phyloP scores from a whole-genome alignment of 257 asterid species.

The Rauvolfia tetraphylla region DNA sequence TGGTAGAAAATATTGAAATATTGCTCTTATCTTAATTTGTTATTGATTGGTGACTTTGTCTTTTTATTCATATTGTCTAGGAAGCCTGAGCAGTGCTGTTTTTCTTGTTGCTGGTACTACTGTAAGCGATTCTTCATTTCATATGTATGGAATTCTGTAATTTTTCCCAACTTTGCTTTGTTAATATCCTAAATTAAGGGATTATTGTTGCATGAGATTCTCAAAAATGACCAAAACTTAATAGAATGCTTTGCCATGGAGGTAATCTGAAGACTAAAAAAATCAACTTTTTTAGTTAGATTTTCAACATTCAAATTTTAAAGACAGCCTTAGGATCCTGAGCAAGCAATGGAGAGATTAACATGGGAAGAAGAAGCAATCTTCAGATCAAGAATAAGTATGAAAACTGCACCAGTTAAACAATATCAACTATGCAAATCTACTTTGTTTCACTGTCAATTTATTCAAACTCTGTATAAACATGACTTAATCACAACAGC shows the following conservation, averaged over 20 bases:
- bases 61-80: constrained; percentile 33
- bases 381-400: background rate
- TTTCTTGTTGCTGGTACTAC: constrained; percentile 96
- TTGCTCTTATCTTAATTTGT: background rate
- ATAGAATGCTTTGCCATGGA: background rate
- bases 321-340: background rate
- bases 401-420: background rate
- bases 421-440: background rate
- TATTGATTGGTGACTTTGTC: constrained; percentile 10
- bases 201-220: background rate
- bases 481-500: background rate
- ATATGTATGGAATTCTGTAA: background rate
- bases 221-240: background rate
- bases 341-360: background rate
- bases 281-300: background rate
- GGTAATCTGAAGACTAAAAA: background rate
- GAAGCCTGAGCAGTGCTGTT: constrained; percentile 82
- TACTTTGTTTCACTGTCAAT: background rate
- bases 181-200: background rate
- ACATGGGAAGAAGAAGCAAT: background rate
- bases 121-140: constrained; percentile 47
- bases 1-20: background rate
- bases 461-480: background rate
- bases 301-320: background rate
- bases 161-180: background rate